Evolutionary conservation across 2,329 filamentous ascomycete species (phyloP), one percentile per base, ranked within the genome.

Genomic region (Monosporascus sp.): DNA sequence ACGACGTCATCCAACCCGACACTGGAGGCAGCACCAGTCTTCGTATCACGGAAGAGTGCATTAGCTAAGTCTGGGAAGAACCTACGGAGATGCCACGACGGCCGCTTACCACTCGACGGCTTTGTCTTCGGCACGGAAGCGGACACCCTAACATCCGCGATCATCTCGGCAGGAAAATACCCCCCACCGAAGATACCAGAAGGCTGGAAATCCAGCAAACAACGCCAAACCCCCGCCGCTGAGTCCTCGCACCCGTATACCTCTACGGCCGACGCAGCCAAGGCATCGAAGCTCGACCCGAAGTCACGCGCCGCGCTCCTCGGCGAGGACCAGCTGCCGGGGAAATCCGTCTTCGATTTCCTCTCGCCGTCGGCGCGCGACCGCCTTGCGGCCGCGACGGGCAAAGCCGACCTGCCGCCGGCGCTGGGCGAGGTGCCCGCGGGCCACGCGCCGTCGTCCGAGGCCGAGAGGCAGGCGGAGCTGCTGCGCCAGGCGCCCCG

Each of bases 291-390:
- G 1, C 78, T 96, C 8, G 85, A 96, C 66, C 86, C 90, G 1
- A 86, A 84, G 64, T 78, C 87, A 43, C 84, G 94, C 57, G 92
- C 91, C 14, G 84, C 84, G 4, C 77, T 96, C 1, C 78, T 97
- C 1, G 92, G 92, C 37, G 93, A 97, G 72, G 78, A 83, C 40
- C 81, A 84, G 37, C 76, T 97, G 0, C 92, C 92, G 0, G 90
- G 91, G 1, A 97, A 97, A 73, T 97, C 94, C 0, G 86, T 99
- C 3, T 99, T 97, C 69, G 92, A 97, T 71, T 99, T 89, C 70
- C 80, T 99, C 59, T 89, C 89, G 0, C 79, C 90, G 0, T 81
- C 88, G 36, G 84, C 89, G 3, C 85, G 94, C 56, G 87, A 93
- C 50, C 84, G 86, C 26, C 80, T 99, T 45, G 91, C 81, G 3